phyloP scores from a whole-genome alignment of 139 green algal genomes.

The Dunaliella sp. region DNA sequence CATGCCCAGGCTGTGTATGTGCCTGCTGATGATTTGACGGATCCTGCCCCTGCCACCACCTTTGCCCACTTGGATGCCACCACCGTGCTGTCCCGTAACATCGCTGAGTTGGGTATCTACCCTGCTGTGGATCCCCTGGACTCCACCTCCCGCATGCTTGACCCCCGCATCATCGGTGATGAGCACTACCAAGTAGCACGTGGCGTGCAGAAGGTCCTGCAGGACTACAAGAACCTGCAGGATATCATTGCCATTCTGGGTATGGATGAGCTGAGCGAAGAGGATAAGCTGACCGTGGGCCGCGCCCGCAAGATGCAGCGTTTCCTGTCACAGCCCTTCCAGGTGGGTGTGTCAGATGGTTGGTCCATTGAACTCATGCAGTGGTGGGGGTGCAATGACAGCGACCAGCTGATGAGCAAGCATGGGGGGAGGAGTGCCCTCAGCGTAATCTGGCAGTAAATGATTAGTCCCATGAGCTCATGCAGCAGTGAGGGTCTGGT shows the following conservation, averaged over 20 bases:
- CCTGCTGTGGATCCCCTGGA: slow-evolving; percentile 98
- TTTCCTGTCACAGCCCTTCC: slow-evolving; percentile 98
- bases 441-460: not conserved
- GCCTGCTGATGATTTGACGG: slow-evolving; percentile 97
- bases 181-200: slow-evolving; percentile 96
- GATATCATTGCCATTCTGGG: slow-evolving; percentile 99
- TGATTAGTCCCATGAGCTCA: not conserved
- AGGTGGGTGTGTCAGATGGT: too few relatives aligned
- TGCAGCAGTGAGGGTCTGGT: too few relatives aligned
- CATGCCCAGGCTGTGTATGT: slow-evolving; percentile 99
- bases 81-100: slow-evolving; percentile 96
- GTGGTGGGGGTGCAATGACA: too few relatives aligned
- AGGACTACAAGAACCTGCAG: slow-evolving; percentile 97
- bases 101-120: slow-evolving; percentile 99
- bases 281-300: slow-evolving; percentile 98
- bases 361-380: too few relatives aligned
- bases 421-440: too few relatives aligned
- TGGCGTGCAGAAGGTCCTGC: slow-evolving; percentile 97
- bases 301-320: slow-evolving; percentile 98
- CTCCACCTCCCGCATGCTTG: slow-evolving; percentile 97
- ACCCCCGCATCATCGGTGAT: slow-evolving; percentile 88
- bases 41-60: slow-evolving; percentile 96
- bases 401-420: not conserved
- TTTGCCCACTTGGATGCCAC: slow-evolving; percentile 99
- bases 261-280: slow-evolving; percentile 99